phyloP scores from a whole-genome alignment of 1,284 basidiomycete species.

The Naganishia liquefaciens region DNA sequence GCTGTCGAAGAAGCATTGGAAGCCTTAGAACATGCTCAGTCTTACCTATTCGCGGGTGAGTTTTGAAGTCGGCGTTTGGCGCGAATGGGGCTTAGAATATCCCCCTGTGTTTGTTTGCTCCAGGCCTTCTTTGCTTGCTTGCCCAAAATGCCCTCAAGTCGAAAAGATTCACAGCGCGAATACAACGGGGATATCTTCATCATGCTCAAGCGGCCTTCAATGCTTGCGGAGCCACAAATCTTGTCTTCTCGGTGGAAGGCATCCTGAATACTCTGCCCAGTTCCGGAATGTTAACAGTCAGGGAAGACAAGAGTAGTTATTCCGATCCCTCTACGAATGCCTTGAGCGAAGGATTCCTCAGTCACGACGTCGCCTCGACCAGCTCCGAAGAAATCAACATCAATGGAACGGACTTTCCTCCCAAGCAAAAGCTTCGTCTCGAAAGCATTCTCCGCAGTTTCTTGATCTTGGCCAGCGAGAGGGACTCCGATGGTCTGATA shows the following conservation, averaged over 20 bases:
- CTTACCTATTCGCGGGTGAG: slow-evolving; percentile 26
- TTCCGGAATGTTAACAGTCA: neutral
- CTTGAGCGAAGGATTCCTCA: neutral
- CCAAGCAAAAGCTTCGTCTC: slow-evolving; percentile 21
- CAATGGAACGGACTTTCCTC: neutral
- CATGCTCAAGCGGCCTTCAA: slow-evolving; percentile 16
- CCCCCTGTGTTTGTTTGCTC: neutral
- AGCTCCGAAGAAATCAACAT: slow-evolving; percentile 6
- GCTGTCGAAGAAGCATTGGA: slow-evolving; percentile 22
- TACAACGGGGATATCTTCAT: slow-evolving; percentile 3
- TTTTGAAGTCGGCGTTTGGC: neutral
- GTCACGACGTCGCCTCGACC: slow-evolving; percentile 8
- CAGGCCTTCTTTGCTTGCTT: slow-evolving; percentile 23
- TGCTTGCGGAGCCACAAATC: slow-evolving; percentile 16
- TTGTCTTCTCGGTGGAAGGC: slow-evolving; percentile 10
- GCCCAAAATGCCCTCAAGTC: slow-evolving; percentile 2
- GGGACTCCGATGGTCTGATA: slow-evolving; percentile 27
- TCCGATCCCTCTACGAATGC: slow-evolving; percentile 3
- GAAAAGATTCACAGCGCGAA: neutral
- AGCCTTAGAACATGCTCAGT: slow-evolving; percentile 15
- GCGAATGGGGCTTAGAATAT: neutral
- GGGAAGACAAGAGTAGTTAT: neutral
- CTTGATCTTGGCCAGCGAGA: slow-evolving; percentile 31
- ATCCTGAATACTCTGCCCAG: neutral
- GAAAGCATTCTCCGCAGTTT: slow-evolving; percentile 30